Percentiles rank a stretch among this genome's conserved stretches.
phyloP scores from a whole-genome alignment of 768 basidiomycete species.

The Mycena crocata region DNA sequence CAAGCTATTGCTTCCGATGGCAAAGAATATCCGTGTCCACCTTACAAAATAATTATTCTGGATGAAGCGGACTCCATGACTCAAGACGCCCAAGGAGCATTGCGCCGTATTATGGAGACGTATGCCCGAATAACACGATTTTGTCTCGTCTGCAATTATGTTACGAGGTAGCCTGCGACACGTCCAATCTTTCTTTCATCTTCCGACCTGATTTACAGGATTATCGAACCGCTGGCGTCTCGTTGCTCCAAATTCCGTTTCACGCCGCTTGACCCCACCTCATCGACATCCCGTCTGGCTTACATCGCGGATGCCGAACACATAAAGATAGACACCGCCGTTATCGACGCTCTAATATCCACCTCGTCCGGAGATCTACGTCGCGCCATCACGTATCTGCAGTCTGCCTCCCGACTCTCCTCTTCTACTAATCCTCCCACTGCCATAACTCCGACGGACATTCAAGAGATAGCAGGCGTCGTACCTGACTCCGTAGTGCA shows the following conservation, averaged over 20 bases:
- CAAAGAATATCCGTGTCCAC: slow-evolving; percentile 93
- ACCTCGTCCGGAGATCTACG: slow-evolving; percentile 94
- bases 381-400: slow-evolving; percentile 96
- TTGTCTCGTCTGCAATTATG: slow-evolving; percentile 99
- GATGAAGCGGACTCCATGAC: slow-evolving; percentile 99
- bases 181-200: neutral
- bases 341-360: slow-evolving; percentile 78
- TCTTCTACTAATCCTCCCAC: slow-evolving; percentile 78
- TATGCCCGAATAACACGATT: slow-evolving; percentile 97
- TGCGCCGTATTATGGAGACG: slow-evolving; percentile 99
- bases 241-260: slow-evolving; percentile 99
- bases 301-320: slow-evolving; percentile 85
- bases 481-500: slow-evolving; percentile 82
- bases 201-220: slow-evolving; percentile 59
- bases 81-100: slow-evolving; percentile 96
- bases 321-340: slow-evolving; percentile 65
- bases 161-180: slow-evolving; percentile 80
- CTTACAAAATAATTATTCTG: slow-evolving; percentile 98
- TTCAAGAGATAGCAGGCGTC: slow-evolving; percentile 97
- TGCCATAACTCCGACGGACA: slow-evolving; percentile 79
- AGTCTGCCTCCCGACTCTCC: slow-evolving; percentile 92
- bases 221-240: slow-evolving; percentile 98
- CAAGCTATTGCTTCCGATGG: slow-evolving; percentile 78
- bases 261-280: slow-evolving; percentile 86
- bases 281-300: slow-evolving; percentile 78